phyloP scores from a whole-genome alignment of 441 rosid species.

The Kokia cookei region DNA sequence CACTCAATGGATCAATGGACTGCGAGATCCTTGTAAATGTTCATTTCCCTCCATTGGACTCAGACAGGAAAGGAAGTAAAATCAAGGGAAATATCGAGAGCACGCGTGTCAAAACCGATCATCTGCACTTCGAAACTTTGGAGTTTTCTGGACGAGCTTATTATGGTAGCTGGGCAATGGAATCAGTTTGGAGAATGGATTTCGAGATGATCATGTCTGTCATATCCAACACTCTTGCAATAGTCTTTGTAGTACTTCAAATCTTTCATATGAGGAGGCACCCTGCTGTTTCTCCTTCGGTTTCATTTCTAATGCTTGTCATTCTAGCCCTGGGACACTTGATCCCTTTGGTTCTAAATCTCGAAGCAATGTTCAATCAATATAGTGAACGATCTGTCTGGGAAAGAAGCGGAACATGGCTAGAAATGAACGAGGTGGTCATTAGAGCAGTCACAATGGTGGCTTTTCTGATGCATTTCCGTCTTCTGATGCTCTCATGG shows the following conservation, averaged over 20 bases:
- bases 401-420: constrained; percentile 5
- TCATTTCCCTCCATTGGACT: constrained; percentile 20
- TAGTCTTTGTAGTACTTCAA: constrained; percentile 20
- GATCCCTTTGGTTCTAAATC: constrained; percentile 19
- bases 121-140: constrained; percentile 18
- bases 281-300: constrained; percentile 13
- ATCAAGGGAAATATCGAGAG: constrained; percentile 33
- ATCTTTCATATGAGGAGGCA: constrained; percentile 13
- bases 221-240: constrained; percentile 22
- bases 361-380: constrained; percentile 18
- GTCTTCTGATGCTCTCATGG: constrained; percentile 26
- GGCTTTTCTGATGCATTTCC: constrained; percentile 27
- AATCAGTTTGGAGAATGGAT: constrained; percentile 20
- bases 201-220: constrained; percentile 23
- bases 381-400: background rate
- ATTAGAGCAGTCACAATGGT: constrained; percentile 19
- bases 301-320: constrained; percentile 25
- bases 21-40: constrained; percentile 25
- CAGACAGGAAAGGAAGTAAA: background rate
- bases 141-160: constrained; percentile 3
- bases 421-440: constrained; percentile 19
- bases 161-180: background rate
- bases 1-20: constrained; percentile 11
- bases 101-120: constrained; percentile 16
- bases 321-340: constrained; percentile 23